These are phyloP conservation scores for Vitis labrusca DNA, from an alignment of 164 flowering plant species.

Conservation along the genomic window DNA sequence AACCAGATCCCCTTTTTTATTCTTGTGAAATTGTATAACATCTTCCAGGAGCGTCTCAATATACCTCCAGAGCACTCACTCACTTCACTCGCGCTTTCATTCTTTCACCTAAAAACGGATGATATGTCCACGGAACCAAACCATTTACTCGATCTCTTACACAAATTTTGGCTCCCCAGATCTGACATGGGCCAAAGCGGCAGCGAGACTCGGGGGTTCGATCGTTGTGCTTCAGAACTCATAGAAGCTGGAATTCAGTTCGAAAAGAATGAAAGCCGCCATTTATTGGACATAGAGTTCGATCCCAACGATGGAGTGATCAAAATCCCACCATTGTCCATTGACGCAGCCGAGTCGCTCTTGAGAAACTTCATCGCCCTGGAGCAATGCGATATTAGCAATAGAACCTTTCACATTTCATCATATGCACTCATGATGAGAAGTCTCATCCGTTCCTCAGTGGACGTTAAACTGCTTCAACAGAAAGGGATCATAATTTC, in stretches of 20 bases:
- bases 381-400: constrained; percentile 15
- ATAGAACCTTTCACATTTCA: constrained; percentile 11
- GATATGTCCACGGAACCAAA: no score
- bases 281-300: constrained; percentile 21
- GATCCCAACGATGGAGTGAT: constrained; percentile 10
- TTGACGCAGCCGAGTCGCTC: constrained; percentile 12
- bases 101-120: no score
- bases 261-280: constrained; percentile 3
- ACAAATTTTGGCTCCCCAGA: no score
- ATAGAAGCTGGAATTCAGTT: constrained; percentile 20
- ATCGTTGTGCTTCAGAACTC: constrained; percentile 15
- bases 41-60: no score
- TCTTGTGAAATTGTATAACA: no score
- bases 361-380: constrained; percentile 30
- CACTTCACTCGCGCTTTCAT: no score
- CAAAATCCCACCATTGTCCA: constrained; percentile 24
- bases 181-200: background rate
- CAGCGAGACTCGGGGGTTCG: background rate
- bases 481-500: constrained; percentile 6
- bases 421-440: constrained; percentile 27
- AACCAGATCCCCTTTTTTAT: no score
- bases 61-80: no score
- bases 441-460: constrained; percentile 14
- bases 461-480: constrained; percentile 16
- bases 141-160: no score